Evolutionary conservation across 2,329 filamentous ascomycete species (phyloP).

Genomic region (Epicoccum sorghinum): DNA sequence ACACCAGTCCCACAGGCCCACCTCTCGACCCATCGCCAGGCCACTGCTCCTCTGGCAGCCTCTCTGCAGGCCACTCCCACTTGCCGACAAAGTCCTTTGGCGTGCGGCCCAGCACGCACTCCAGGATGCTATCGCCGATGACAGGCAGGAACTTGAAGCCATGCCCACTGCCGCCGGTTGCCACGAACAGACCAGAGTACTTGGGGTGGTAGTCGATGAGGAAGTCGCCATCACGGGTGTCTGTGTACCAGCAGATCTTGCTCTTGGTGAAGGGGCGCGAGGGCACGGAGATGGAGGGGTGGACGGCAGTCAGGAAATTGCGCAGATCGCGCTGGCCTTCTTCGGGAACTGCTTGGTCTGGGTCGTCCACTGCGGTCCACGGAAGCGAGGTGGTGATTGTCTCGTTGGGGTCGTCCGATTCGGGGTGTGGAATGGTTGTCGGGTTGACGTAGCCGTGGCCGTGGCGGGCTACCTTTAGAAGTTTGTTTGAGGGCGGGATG

Average conservation of each 20-base stretch:
- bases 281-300: constrained; percentile 39
- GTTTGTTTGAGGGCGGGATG: constrained; percentile 65
- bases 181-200: constrained; percentile 61
- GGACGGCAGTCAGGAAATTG: constrained; percentile 37
- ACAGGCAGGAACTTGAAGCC: constrained; percentile 68
- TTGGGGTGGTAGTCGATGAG: constrained; percentile 59
- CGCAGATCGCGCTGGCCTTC: constrained; percentile 43
- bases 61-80: constrained; percentile 61
- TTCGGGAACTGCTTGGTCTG: constrained; percentile 36
- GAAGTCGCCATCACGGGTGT: constrained; percentile 62
- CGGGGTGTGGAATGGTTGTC: constrained; percentile 54
- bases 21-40: constrained; percentile 47
- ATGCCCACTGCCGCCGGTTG: constrained; percentile 67
- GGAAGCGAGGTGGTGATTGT: constrained; percentile 57
- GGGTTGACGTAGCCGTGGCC: constrained; percentile 58
- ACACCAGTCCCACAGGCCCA: constrained; percentile 45
- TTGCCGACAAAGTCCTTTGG: constrained; percentile 63
- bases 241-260: constrained; percentile 63
- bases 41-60: constrained; percentile 46
- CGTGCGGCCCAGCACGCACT: constrained; percentile 54
- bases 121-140: constrained; percentile 61
- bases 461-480: constrained; percentile 59
- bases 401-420: constrained; percentile 40
- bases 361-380: constrained; percentile 60
- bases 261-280: constrained; percentile 54